These are phyloP conservation scores for Trametes villosa DNA, from an alignment of 768 basidiomycete genomes.

Conservation along the genomic window DNA sequence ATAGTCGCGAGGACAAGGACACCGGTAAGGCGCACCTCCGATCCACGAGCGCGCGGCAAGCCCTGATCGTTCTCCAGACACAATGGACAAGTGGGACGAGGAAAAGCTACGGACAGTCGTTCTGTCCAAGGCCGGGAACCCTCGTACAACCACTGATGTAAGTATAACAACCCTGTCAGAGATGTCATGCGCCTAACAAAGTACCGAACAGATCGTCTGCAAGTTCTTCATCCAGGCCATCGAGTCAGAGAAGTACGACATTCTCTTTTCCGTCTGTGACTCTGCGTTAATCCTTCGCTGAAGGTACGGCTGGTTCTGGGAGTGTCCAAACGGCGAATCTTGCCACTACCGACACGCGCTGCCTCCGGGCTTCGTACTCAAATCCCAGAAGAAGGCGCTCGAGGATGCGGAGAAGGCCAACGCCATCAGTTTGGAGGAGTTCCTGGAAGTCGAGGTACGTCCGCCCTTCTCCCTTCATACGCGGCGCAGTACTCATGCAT, in stretches of 20 bases:
- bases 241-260: constrained; percentile 74
- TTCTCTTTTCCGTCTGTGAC: neutral
- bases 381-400: constrained; percentile 88
- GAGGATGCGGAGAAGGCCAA: constrained; percentile 92
- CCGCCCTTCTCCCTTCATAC: neutral
- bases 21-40: constrained; percentile 64
- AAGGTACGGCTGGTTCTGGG: constrained; percentile 96
- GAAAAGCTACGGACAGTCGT: constrained; percentile 92
- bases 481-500: neutral
- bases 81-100: constrained; percentile 98
- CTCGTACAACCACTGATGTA: constrained; percentile 90
- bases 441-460: constrained; percentile 92
- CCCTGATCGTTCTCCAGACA: constrained; percentile 55
- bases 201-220: constrained; percentile 81
- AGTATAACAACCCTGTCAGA: constrained; percentile 23
- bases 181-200: neutral
- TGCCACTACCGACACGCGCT: constrained; percentile 96
- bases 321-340: constrained; percentile 84
- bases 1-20: constrained; percentile 80
- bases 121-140: constrained; percentile 85
- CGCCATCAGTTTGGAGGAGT: constrained; percentile 92
- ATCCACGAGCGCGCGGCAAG: neutral
- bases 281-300: neutral
- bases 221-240: constrained; percentile 97
- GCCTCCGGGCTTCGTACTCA: constrained; percentile 94